Percentiles rank a stretch among this genome's conserved stretches.
These are phyloP conservation scores for Danielozyma ontarioensis DNA, from an alignment of 805 yeast genomes.

Conservation along the genomic window DNA sequence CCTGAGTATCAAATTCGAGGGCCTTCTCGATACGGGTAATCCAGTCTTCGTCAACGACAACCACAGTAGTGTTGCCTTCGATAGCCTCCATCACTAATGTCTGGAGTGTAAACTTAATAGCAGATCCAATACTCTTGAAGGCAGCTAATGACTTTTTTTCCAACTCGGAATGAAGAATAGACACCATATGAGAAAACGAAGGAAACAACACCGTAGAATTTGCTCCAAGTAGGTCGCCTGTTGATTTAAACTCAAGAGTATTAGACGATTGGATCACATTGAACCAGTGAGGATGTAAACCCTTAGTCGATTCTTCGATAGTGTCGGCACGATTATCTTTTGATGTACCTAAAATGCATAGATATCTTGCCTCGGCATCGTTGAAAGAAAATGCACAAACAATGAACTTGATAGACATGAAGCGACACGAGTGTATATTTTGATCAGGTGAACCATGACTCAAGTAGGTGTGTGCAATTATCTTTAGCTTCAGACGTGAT, in stretches of 20 bases:
- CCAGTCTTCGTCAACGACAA: slow-evolving; percentile 75
- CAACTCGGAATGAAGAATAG: slow-evolving; percentile 15
- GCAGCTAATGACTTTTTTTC: slow-evolving; percentile 17
- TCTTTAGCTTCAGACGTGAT: slow-evolving; percentile 40
- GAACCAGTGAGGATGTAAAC: slow-evolving; percentile 82
- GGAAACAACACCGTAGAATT: slow-evolving; percentile 49
- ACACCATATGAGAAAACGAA: slow-evolving; percentile 37
- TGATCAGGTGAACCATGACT: slow-evolving; percentile 1
- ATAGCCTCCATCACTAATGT: slow-evolving; percentile 64
- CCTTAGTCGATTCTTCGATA: slow-evolving; percentile 72
- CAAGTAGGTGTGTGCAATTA: slow-evolving; percentile 29
- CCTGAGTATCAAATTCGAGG: slow-evolving; percentile 52
- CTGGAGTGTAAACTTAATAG: slow-evolving; percentile 50
- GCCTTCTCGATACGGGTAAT: slow-evolving; percentile 62
- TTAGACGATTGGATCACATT: slow-evolving; percentile 44
- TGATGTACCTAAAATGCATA: slow-evolving; percentile 63
- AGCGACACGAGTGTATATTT: slow-evolving; percentile 49
- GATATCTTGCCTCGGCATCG: slow-evolving; percentile 61
- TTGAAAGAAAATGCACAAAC: slow-evolving; percentile 61
- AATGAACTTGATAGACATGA: slow-evolving; percentile 58
- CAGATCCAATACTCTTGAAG: slow-evolving; percentile 29
- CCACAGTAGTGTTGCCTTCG: slow-evolving; percentile 44
- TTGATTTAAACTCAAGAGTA: slow-evolving; percentile 37
- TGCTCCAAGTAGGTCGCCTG: slow-evolving; percentile 40
- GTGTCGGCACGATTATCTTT: slow-evolving; percentile 61